These are phyloP conservation scores for Debaryomyces coudertii DNA, from an alignment of 1,139 yeast species.

Conservation along the genomic window DNA sequence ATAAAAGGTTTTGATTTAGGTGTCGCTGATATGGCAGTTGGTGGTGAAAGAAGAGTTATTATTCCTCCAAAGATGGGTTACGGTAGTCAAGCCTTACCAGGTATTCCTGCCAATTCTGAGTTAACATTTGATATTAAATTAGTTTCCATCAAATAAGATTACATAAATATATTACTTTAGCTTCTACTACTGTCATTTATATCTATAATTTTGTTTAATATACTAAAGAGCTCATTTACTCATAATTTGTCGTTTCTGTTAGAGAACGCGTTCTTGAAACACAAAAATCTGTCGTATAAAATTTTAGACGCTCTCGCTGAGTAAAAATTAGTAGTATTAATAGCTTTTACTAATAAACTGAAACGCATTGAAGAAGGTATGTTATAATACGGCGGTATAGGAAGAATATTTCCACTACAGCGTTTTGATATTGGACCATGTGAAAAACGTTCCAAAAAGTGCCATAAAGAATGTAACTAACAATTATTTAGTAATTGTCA, in stretches of 20 bases:
- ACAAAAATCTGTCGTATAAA: constrained; percentile 12
- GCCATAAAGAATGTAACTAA: neutral
- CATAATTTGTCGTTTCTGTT: neutral
- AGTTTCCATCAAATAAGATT: constrained; percentile 75
- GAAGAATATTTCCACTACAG: neutral
- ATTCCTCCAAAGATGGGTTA: constrained; percentile 97
- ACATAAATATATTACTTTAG: neutral
- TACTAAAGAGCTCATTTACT: neutral
- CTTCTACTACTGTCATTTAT: constrained; percentile 2
- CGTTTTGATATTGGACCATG: neutral
- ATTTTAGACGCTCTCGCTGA: constrained; percentile 12
- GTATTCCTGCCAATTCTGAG: constrained; percentile 96
- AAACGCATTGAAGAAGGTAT: constrained; percentile 5
- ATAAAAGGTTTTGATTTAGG: constrained; percentile 99
- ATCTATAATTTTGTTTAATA: constrained; percentile 6
- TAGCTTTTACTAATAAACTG: constrained; percentile 7
- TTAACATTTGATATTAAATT: constrained; percentile 94
- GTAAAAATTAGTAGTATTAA: neutral
- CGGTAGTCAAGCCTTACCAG: constrained; percentile 92
- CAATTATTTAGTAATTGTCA: constrained; percentile 10
- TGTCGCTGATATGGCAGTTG: constrained; percentile 97
- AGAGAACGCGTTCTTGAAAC: constrained; percentile 1
- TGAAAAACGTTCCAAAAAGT: neutral
- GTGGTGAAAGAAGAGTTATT: constrained; percentile 97
- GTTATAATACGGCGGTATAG: neutral